These are phyloP conservation scores for Luvunga scandens DNA, from an alignment of 345 rosid species.

Conservation along the genomic window DNA sequence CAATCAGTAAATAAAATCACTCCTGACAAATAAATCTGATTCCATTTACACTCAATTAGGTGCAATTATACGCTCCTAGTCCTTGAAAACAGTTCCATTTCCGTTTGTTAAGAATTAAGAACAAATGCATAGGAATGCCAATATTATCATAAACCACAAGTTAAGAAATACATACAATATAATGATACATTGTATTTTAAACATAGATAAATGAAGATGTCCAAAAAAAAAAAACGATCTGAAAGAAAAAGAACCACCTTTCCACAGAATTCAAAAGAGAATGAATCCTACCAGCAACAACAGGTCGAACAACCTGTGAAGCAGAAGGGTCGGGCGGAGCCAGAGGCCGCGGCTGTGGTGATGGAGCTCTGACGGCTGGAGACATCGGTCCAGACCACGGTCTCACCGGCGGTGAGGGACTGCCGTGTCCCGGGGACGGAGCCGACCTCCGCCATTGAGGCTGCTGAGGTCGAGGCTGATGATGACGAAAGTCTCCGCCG, in stretches of 20 bases:
- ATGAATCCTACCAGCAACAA: not conserved
- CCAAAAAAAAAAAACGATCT: not conserved
- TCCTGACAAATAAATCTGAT: not conserved
- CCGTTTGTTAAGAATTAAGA: not conserved
- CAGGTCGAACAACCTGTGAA: not conserved
- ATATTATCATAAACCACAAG: not conserved
- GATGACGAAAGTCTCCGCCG: not conserved
- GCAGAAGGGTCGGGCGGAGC: not conserved
- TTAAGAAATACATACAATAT: not conserved
- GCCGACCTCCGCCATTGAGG: not conserved
- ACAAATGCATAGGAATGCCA: not conserved
- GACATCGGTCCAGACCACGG: not conserved
- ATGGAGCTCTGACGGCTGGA: not conserved
- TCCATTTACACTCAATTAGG: not conserved
- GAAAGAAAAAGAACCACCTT: not conserved
- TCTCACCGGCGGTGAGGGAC: not conserved
- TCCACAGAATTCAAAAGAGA: no score
- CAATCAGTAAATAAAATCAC: not conserved
- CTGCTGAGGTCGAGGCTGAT: not conserved
- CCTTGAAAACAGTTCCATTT: not conserved
- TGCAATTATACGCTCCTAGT: not conserved
- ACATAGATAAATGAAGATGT: not conserved
- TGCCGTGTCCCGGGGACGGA: not conserved
- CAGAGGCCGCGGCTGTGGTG: not conserved
- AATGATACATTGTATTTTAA: not conserved